Conservation (phyloP, 768 basidiomycete genomes). For the Trametes maxima region DNA sequence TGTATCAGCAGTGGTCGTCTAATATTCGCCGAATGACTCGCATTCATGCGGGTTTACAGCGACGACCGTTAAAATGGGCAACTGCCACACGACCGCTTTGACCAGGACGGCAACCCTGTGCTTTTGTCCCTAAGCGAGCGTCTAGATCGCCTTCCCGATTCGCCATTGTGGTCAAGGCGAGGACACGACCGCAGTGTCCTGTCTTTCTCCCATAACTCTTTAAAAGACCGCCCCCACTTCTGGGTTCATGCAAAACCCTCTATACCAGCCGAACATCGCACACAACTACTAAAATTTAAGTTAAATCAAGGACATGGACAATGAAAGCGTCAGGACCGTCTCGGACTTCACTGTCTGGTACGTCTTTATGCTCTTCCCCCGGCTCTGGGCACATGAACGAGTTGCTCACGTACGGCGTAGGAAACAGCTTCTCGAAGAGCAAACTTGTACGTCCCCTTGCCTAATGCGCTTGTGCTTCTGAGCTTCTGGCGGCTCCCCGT, state of each 20-base stretch:
- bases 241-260: constrained; percentile 14
- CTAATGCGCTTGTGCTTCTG: not conserved
- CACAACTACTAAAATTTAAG: not conserved
- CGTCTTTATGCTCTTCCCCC: constrained; percentile 3
- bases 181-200: constrained; percentile 10
- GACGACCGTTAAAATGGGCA: not conserved
- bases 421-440: constrained; percentile 38
- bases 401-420: constrained; percentile 20
- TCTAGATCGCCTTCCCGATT: constrained; percentile 13
- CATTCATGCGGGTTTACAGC: not conserved
- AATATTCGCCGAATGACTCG: not conserved
- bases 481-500: not conserved
- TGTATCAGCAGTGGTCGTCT: not conserved
- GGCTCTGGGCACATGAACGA: constrained; percentile 6
- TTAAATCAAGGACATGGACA: constrained; percentile 20
- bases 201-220: constrained; percentile 1
- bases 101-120: not conserved
- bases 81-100: not conserved
- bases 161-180: constrained; percentile 14
- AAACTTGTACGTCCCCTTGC: constrained; percentile 32
- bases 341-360: constrained; percentile 26
- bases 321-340: constrained; percentile 15
- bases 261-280: constrained; percentile 3
- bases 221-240: constrained; percentile 1
- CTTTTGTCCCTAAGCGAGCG: constrained; percentile 8